Conservation (phyloP, 805 yeast genomes). For the Monosporozyma yasuniensis region DNA sequence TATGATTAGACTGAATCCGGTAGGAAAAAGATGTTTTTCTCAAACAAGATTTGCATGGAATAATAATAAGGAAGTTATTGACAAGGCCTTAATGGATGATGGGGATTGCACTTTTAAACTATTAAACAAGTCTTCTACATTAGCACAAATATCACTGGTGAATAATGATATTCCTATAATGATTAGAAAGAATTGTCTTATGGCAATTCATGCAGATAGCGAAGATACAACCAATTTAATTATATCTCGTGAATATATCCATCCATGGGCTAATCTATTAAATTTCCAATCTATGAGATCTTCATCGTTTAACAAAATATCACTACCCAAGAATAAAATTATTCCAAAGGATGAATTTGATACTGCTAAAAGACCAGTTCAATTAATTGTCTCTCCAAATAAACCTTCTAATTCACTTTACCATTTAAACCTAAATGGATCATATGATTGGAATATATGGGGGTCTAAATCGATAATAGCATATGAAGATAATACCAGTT, state of each 20-base stretch:
- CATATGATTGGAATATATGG: slow-evolving; percentile 26
- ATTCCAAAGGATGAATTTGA: background rate
- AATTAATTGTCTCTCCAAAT: background rate
- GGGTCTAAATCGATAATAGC: slow-evolving; percentile 24
- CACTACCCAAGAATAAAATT: slow-evolving; percentile 5
- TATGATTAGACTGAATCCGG: background rate
- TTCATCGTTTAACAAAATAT: slow-evolving; percentile 15
- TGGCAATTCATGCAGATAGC: slow-evolving; percentile 14
- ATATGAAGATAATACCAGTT: slow-evolving; percentile 24
- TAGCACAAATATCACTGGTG: slow-evolving; percentile 4
- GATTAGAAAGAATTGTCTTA: slow-evolving; percentile 22
- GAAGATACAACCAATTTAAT: background rate
- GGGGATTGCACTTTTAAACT: slow-evolving; percentile 2
- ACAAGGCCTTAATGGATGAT: background rate
- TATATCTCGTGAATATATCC: slow-evolving; percentile 16
- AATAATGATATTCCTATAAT: slow-evolving; percentile 9
- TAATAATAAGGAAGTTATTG: background rate
- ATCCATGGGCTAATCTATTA: slow-evolving; percentile 15
- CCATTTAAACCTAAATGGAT: slow-evolving; percentile 15
- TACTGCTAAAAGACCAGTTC: background rate
- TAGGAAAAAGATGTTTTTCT: background rate
- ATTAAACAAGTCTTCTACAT: slow-evolving; percentile 7
- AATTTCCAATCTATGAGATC: slow-evolving; percentile 15
- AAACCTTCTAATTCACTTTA: slow-evolving; percentile 6
- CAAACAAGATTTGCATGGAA: background rate